Conservation (phyloP, 176 grass and related monocot genomes). For the Musa itinerans region DNA sequence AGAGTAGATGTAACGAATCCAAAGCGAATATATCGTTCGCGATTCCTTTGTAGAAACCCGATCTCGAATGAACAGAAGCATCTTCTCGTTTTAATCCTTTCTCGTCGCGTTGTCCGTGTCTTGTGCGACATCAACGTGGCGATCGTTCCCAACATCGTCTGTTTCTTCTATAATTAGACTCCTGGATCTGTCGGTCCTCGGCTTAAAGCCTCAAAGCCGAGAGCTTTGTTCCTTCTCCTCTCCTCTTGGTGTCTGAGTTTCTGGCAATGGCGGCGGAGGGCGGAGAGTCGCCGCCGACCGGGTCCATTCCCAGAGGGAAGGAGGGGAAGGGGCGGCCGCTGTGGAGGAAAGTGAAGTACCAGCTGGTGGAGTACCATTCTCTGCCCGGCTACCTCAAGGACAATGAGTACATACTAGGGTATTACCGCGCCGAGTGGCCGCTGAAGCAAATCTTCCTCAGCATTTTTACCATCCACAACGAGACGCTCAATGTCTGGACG, state of each 20-base stretch:
- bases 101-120: not conserved
- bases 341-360: conserved; percentile 10
- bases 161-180: not conserved
- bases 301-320: not conserved
- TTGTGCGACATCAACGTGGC: not conserved
- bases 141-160: not conserved
- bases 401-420: not conserved
- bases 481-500: conserved; percentile 9
- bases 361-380: not conserved
- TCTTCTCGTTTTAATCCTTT: not conserved
- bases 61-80: no score
- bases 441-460: not conserved
- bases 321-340: not conserved
- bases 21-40: no score
- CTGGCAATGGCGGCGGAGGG: not conserved
- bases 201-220: no score
- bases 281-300: not conserved
- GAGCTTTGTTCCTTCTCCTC: no score
- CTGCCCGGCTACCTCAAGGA: not conserved
- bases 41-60: no score
- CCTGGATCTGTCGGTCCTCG: not conserved
- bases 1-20: no score
- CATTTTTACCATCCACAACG: conserved; percentile 1
- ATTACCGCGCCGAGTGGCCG: conserved; percentile 1
- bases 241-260: not conserved